Evolutionary conservation across 2,329 filamentous ascomycete genomes (phyloP), one percentile per base, ranked within the genome.

Genomic region (Periconia sp.): DNA sequence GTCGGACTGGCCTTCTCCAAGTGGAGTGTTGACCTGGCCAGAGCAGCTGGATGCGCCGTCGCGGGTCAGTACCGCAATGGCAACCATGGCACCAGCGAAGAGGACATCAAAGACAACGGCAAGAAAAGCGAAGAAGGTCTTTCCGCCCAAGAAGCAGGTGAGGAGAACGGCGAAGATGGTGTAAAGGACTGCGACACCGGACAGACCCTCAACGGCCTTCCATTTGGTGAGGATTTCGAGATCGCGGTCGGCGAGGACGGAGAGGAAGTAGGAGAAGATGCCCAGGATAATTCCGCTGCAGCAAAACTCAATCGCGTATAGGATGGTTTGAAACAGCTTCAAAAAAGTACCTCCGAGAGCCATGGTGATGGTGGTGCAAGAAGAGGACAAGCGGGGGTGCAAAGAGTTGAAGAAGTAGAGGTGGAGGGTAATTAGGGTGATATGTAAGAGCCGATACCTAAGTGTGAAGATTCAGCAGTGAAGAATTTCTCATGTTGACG

Each of bases 261-360:
- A 85, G 47, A 97, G 84, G 81, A 92, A 95, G 81, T 95, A 96
- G 47, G 86, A 87, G 80, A 88, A 76, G 56, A 94, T 83, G 61
- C 83, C 88, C 57, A 97, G 83, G 56, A 93, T 83, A 61, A 96
- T 81, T 54, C 82, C 85, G 9, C 88, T 81, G 72, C 85, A 90
- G 69, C 84, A 80, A 74, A 96, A 88, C 66, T 91, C 85, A 52
- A 96, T 76, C 60, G 82, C 76, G 62, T 93, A 90, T 66, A 95
- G 78, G 71, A 87, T 81, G 71, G 88, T 88, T 67, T 91, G 88
- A 45, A 82, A 75, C 49, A 83, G 75, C 66, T 90, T 91, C 64
- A 96, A 84, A 63, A 84, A 79, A 57, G 86, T 73, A 59, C 85
- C 84, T 57, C 79, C 78, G 54, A 78, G 72, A 58, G 80, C 83